These are phyloP conservation scores for Metarhizium album DNA, from an alignment of 2,329 filamentous ascomycete genomes.

Conservation along the genomic window DNA sequence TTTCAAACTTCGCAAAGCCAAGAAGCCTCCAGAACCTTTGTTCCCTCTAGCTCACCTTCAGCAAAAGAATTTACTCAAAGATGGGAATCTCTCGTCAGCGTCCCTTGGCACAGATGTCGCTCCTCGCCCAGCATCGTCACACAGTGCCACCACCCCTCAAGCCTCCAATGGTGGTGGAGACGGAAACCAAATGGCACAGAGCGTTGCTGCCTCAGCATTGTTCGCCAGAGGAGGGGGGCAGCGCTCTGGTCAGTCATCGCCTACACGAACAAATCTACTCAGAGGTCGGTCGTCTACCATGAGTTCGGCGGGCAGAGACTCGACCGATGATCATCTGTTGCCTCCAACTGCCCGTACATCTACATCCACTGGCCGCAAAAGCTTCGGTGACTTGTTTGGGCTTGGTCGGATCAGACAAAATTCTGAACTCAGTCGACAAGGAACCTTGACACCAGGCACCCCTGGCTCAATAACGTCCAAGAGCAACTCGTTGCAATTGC, in stretches of 20 bases:
- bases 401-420: conserved; percentile 71
- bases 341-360: conserved; percentile 65
- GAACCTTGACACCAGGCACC: conserved; percentile 57
- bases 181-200: conserved; percentile 8
- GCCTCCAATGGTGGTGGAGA: conserved; percentile 12
- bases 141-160: conserved; percentile 17
- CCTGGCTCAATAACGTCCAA: conserved; percentile 64
- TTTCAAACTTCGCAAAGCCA: conserved; percentile 70
- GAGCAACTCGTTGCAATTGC: conserved; percentile 70
- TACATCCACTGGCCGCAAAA: conserved; percentile 82
- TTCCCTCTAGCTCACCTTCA: conserved; percentile 85
- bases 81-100: conserved; percentile 26
- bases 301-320: conserved; percentile 66
- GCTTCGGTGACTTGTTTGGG: conserved; percentile 80
- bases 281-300: conserved; percentile 82
- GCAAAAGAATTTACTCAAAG: conserved; percentile 42
- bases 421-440: conserved; percentile 61
- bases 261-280: conserved; percentile 48
- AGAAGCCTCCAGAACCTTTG: conserved; percentile 62
- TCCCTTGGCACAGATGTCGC: conserved; percentile 27
- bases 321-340: conserved; percentile 58
- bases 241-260: conserved; percentile 56
- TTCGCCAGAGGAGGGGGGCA: conserved; percentile 25
- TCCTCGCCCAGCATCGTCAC: conserved; percentile 25
- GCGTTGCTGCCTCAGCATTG: conserved; percentile 38